Conservation (phyloP, 176 grass and related monocot genomes). For the Carex kokanica region DNA sequence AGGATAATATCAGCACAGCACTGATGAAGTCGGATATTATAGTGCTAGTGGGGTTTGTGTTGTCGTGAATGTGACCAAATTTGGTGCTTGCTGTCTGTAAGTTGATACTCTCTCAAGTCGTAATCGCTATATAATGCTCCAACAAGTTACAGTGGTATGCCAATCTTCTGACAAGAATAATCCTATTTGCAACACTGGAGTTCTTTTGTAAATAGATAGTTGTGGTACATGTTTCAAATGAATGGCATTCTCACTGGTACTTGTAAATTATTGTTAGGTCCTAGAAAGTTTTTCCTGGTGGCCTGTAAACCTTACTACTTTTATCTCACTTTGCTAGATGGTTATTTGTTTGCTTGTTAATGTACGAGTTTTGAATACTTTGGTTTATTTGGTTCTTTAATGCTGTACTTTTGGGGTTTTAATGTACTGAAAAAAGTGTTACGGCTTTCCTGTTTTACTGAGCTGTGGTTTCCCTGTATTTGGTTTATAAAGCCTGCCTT, state of each 20-base stretch:
- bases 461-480: not conserved
- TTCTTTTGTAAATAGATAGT: not conserved
- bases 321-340: not conserved
- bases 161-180: constrained; percentile 1
- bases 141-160: not conserved
- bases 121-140: not conserved
- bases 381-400: not conserved
- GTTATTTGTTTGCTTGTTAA: not conserved
- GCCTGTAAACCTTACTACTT: not conserved
- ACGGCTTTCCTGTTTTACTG: not conserved
- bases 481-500: not conserved
- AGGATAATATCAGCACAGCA: not conserved
- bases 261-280: not conserved
- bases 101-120: not conserved
- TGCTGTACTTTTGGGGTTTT: not conserved
- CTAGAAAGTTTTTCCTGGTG: not conserved
- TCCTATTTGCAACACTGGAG: not conserved
- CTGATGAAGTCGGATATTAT: not conserved
- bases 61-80: not conserved
- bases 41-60: not conserved
- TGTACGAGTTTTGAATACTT: not conserved
- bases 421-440: not conserved
- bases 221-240: not conserved
- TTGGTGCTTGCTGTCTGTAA: not conserved
- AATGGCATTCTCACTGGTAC: not conserved